These are phyloP conservation scores for Xanthoconium stramineum DNA, from an alignment of 768 basidiomycete species.

Conservation along the genomic window DNA sequence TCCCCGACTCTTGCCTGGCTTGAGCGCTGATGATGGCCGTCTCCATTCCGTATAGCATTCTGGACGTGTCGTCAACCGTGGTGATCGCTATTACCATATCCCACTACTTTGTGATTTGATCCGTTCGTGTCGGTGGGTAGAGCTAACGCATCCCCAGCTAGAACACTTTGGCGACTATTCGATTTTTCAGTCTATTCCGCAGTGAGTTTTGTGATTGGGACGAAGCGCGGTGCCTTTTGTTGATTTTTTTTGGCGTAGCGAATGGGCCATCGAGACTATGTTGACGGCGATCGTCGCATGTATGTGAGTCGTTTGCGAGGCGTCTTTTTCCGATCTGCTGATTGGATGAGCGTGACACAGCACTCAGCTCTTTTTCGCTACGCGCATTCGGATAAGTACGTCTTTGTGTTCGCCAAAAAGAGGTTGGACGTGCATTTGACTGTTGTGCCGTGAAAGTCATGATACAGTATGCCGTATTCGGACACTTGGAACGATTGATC, in stretches of 20 bases:
- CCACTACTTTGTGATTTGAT: slow-evolving; percentile 2
- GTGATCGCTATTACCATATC: not conserved
- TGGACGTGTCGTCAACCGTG: slow-evolving; percentile 2
- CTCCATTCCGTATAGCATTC: not conserved
- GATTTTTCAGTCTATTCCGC: not conserved
- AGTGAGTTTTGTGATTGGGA: not conserved
- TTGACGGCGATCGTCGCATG: not conserved
- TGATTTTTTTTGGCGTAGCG: too few relatives aligned
- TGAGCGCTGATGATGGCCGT: not conserved
- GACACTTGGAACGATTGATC: not conserved
- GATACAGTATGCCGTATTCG: not conserved
- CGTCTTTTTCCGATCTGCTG: not conserved
- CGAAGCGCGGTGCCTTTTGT: too few relatives aligned
- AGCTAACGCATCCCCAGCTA: not conserved
- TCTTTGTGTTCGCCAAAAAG: not conserved
- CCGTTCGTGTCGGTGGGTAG: not conserved
- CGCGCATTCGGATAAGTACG: slow-evolving; percentile 3
- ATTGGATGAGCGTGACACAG: too few relatives aligned
- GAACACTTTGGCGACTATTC: not conserved
- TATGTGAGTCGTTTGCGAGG: not conserved
- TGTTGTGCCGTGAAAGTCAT: not conserved
- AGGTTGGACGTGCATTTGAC: not conserved
- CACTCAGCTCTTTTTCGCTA: slow-evolving; percentile 4
- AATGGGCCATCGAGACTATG: not conserved
- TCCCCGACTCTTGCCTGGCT: not conserved